Base-by-base conservation (phyloP, 495 filamentous ascomycete species). In the Aspergillus conjunctus region DNA sequence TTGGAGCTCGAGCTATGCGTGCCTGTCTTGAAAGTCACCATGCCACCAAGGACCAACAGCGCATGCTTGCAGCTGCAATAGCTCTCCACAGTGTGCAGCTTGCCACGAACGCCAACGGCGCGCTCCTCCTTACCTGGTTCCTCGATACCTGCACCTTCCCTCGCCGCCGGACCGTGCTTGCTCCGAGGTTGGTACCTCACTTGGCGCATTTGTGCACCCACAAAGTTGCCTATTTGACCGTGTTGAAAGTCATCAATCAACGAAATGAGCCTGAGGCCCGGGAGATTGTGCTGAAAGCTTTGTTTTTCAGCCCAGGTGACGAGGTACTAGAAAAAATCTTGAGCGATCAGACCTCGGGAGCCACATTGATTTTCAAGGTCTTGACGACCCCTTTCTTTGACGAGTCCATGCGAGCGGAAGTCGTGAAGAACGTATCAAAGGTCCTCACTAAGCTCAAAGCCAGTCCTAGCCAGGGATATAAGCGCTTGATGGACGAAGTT, bases 201-300 rank as follows among this genome's bases (percentile, higher is more conserved):
- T 79, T 98, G n/a, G 93, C 97, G 32, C 92, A 97, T 70, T 85
- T 98, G 7, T 97, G 94, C 80, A 98, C 94, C 0, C 94, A 98
- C 79, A 98, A 98, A 80, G 94, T 98, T 60, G 94, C 94, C 0
- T 98, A 98, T 65, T 81, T 98, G 59, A 98, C 94, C 2, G 94
- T 98, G 18, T 79, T 98, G 53, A 98, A 98, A 79, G 92, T 98
- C 34, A 96, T 98, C 74, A 98, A 98, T 74, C 94, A 98, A 73
- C 91, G 93, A 66, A 91, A 93, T 50, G 94, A 98, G 77, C 81
- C 90, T 2, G 93, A 97, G 54, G 94, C 94, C 5, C 85, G 95
- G n/a, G 93, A 98, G 66, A 89, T 84, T 26, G 90, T 98, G 43
- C 82, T 98, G 50, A 88, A 91, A 70, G 93, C 95, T 22, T 77